Evolutionary conservation across 495 filamentous ascomycete genomes (phyloP).

Genomic region (Filosporella fistucella): DNA sequence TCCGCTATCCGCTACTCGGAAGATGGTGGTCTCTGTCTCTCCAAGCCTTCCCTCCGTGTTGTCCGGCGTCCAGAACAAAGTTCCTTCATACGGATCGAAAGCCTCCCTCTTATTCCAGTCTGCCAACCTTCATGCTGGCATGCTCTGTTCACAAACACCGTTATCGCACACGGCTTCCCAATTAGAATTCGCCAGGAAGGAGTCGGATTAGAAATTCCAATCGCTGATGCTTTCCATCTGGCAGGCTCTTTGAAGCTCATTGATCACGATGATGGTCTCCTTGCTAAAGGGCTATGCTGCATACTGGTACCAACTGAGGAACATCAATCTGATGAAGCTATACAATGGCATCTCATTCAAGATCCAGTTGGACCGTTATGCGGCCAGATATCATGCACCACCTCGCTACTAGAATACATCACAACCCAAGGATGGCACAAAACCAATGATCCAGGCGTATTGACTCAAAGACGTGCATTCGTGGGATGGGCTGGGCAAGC

Average conservation of each 20-base stretch:
- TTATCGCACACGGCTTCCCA: constrained; percentile 4
- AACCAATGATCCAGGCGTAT: neutral
- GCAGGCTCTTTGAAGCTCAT: neutral
- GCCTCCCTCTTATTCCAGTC: neutral
- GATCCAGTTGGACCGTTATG: neutral
- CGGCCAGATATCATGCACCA: neutral
- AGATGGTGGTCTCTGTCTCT: neutral
- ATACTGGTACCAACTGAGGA: neutral
- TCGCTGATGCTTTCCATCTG: neutral
- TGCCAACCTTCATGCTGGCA: constrained; percentile 7
- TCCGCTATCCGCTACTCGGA: constrained; percentile 1
- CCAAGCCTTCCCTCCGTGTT: neutral
- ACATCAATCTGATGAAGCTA: neutral
- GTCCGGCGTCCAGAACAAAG: neutral
- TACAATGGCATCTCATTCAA: constrained; percentile 7
- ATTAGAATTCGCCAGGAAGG: neutral
- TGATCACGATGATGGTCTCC: neutral
- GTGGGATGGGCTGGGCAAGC: constrained; percentile 1
- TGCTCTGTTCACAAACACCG: neutral
- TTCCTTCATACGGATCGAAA: neutral
- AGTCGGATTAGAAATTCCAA: constrained; percentile 5
- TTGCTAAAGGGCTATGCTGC: neutral
- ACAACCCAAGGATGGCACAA: neutral
- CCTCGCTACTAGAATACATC: neutral
- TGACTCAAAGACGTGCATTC: constrained; percentile 3